A percentile compares a stretch with the other conserved stretches of the same genome.
Conservation (phyloP, 2,329 filamentous ascomycete genomes). For the Arthroderma uncinatum region DNA sequence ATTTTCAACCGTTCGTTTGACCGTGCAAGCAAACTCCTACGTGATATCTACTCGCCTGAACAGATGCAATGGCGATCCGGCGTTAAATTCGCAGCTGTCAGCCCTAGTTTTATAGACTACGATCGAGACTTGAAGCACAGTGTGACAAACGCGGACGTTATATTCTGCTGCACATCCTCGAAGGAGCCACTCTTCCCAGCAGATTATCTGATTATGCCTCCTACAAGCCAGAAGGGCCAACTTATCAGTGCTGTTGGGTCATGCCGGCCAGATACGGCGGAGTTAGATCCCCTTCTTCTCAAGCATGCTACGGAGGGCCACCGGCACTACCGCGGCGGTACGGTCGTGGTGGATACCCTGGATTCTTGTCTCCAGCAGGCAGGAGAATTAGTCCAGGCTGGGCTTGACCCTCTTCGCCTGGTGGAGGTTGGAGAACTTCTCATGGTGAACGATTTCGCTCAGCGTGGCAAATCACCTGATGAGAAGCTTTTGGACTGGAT, state of each 20-base stretch:
- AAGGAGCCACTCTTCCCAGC: conserved; percentile 63
- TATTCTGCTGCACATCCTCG: conserved; percentile 82
- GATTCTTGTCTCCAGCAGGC: conserved; percentile 71
- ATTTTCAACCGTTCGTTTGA: conserved; percentile 61
- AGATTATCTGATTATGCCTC: conserved; percentile 53
- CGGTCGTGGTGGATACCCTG: conserved; percentile 56
- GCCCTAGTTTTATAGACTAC: conserved; percentile 60
- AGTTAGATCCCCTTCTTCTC: conserved; percentile 68
- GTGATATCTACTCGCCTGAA: conserved; percentile 43
- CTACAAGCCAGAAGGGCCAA: conserved; percentile 30
- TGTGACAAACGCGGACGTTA: conserved; percentile 59
- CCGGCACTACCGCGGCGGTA: conserved; percentile 45
- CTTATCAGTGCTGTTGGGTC: conserved; percentile 36
- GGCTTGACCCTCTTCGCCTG: conserved; percentile 60
- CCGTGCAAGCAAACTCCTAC: conserved; percentile 37
- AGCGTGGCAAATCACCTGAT: conserved; percentile 29
- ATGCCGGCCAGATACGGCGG: conserved; percentile 63
- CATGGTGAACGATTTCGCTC: conserved; percentile 45
- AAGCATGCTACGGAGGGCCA: conserved; percentile 45
- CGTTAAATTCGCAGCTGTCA: conserved; percentile 58
- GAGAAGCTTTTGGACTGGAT: conserved; percentile 48
- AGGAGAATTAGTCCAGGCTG: conserved; percentile 73
- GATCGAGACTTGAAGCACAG: conserved; percentile 57
- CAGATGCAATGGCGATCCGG: conserved; percentile 51
- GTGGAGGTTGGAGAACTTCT: conserved; percentile 79